Percentiles rank a stretch among this genome's conserved stretches.
phyloP scores from a whole-genome alignment of 2,329 filamentous ascomycete genomes.

The Ophiostoma novo-ulmi region DNA sequence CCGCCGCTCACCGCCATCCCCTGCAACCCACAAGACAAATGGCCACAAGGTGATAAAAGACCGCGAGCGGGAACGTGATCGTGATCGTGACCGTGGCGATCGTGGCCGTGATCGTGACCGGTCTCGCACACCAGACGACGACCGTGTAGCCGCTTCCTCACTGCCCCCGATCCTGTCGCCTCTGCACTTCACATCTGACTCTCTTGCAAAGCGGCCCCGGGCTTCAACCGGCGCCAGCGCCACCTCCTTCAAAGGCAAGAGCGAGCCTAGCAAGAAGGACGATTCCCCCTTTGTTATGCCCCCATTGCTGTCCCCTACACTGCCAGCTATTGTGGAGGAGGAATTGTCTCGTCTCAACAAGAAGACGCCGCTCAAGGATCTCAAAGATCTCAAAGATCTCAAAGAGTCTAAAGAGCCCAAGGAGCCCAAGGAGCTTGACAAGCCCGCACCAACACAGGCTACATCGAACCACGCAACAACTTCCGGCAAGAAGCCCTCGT shows the following conservation, averaged over 20 bases:
- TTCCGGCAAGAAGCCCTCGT: slow-evolving; percentile 36
- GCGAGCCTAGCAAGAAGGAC: slow-evolving; percentile 36
- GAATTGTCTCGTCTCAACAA: slow-evolving; percentile 40
- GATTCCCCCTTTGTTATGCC: slow-evolving; percentile 41
- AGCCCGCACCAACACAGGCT: neutral
- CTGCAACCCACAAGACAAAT: slow-evolving; percentile 10
- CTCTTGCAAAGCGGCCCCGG: slow-evolving; percentile 21
- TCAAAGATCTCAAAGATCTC: slow-evolving; percentile 10
- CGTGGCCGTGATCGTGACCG: slow-evolving; percentile 16
- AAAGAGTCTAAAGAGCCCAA: neutral
- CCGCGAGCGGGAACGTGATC: slow-evolving; percentile 18
- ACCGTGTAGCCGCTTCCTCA: slow-evolving; percentile 37
- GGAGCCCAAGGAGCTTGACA: neutral
- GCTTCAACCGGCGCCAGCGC: slow-evolving; percentile 28
- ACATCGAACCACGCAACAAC: neutral
- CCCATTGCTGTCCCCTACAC: slow-evolving; percentile 50
- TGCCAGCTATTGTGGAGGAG: slow-evolving; percentile 49
- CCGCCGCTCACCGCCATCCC: slow-evolving; percentile 19
- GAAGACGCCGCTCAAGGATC: slow-evolving; percentile 31
- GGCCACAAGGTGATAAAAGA: slow-evolving; percentile 17
- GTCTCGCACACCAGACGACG: slow-evolving; percentile 36
- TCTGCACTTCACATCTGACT: slow-evolving; percentile 39
- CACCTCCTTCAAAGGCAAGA: slow-evolving; percentile 27
- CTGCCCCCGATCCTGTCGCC: slow-evolving; percentile 53
- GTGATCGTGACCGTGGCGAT: neutral